These are phyloP conservation scores for Backusella australiensis DNA, from an alignment of 192 early-diverging fungal species.

Conservation along the genomic window DNA sequence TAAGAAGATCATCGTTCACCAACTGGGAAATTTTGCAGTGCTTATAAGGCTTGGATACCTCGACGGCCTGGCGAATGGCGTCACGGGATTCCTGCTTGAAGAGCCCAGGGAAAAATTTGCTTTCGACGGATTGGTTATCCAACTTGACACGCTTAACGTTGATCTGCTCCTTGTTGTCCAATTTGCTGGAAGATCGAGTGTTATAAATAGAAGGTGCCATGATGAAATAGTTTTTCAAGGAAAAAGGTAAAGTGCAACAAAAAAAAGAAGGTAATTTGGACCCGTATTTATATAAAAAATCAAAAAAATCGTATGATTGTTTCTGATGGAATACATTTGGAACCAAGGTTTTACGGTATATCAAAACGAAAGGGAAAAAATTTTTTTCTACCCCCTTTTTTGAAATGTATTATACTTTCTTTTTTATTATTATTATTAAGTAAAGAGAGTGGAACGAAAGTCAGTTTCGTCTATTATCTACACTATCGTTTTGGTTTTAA, in stretches of 20 bases:
- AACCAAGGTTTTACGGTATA: constrained; percentile 2
- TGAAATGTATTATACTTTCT: neutral
- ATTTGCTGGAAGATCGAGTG: neutral
- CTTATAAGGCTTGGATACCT: constrained; percentile 53
- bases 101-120: constrained; percentile 1
- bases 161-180: neutral
- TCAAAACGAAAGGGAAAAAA: neutral
- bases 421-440: neutral
- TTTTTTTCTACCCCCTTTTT: neutral
- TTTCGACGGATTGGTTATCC: neutral
- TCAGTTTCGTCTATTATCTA: no score
- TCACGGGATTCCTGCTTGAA: neutral
- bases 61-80: neutral
- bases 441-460: no score
- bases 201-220: neutral
- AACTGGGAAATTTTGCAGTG: constrained; percentile 62
- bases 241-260: neutral
- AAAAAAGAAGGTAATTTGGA: neutral
- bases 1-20: constrained; percentile 58
- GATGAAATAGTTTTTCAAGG: neutral
- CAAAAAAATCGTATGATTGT: constrained; percentile 1
- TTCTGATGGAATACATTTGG: neutral
- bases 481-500: neutral
- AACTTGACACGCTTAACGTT: neutral
- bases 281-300: constrained; percentile 2